Evolutionary conservation across 495 filamentous ascomycete genomes (phyloP).

Genomic region (Hypoxylon fragiforme): DNA sequence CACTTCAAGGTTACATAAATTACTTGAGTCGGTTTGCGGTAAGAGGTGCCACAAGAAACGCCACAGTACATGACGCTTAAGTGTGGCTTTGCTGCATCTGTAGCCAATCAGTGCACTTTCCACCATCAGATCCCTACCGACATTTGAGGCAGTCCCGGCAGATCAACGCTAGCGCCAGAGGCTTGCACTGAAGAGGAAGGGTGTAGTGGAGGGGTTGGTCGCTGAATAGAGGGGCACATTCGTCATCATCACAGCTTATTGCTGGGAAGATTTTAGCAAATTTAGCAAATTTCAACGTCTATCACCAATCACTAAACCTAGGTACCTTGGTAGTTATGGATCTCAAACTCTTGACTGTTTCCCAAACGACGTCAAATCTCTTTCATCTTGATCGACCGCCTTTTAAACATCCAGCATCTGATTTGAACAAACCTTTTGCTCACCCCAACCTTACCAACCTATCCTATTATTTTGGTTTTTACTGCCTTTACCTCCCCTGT

Average conservation of each 20-base stretch:
- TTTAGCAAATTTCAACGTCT: no score
- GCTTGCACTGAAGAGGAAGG: conserved; percentile 18
- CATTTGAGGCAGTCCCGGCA: conserved; percentile 21
- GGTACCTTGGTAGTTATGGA: no score
- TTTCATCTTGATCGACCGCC: conserved; percentile 24
- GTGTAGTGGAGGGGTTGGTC: conserved; percentile 3
- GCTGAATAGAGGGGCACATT: conserved; percentile 26
- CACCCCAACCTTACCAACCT: not conserved
- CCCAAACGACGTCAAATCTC: conserved; percentile 21
- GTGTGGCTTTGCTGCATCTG: conserved; percentile 9
- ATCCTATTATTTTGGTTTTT: not conserved
- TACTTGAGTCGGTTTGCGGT: conserved; percentile 17
- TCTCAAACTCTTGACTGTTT: no score
- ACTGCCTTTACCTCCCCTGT: not conserved
- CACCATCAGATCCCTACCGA: conserved; percentile 1
- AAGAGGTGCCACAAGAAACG: conserved; percentile 6
- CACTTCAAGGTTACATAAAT: conserved; percentile 16
- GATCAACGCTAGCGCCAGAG: conserved; percentile 20
- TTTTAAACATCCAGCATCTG: no score
- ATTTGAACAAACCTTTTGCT: not conserved
- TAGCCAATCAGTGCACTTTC: conserved; percentile 13
- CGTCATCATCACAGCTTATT: conserved; percentile 28
- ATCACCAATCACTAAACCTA: no score
- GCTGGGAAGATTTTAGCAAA: no score
- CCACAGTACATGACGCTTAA: conserved; percentile 20